phyloP scores from a whole-genome alignment of 495 filamentous ascomycete genomes.

The Penicillium cosmopolitanum region DNA sequence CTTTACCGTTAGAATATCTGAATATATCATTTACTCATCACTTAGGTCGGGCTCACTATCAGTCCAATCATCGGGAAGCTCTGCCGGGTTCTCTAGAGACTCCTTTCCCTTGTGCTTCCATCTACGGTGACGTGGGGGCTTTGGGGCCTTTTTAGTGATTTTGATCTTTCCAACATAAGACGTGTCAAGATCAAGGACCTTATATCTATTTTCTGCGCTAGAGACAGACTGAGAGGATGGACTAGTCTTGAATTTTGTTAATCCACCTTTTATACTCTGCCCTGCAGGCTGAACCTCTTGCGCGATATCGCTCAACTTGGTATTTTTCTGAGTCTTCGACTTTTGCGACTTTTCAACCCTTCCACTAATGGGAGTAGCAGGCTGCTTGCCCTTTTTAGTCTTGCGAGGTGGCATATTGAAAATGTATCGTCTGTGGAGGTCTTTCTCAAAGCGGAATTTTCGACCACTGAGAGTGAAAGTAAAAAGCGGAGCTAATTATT shows the following conservation, averaged over 20 bases:
- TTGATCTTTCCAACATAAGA: conserved; percentile 5
- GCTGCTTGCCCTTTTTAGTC: neutral
- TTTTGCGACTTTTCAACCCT: neutral
- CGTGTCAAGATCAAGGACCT: neutral
- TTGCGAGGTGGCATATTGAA: neutral
- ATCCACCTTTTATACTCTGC: neutral
- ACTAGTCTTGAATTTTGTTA: neutral
- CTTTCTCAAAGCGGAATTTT: too few species aligned
- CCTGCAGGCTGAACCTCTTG: neutral
- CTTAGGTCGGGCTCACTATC: conserved; percentile 1
- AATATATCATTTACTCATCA: neutral
- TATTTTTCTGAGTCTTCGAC: neutral
- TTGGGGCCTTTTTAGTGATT: neutral
- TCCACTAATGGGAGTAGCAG: neutral
- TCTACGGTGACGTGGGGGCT: neutral
- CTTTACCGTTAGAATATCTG: neutral
- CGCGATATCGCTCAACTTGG: neutral
- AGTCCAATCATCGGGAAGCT: conserved; percentile 5
- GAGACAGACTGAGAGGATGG: conserved; percentile 1
- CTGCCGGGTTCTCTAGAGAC: neutral
- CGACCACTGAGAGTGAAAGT: too few species aligned
- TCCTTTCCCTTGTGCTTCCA: conserved; percentile 8
- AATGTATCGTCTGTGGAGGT: neutral
- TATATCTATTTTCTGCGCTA: neutral
- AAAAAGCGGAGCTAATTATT: too few species aligned